phyloP scores from a whole-genome alignment of 805 yeast genomes.

The Ogataea dorogensis region DNA sequence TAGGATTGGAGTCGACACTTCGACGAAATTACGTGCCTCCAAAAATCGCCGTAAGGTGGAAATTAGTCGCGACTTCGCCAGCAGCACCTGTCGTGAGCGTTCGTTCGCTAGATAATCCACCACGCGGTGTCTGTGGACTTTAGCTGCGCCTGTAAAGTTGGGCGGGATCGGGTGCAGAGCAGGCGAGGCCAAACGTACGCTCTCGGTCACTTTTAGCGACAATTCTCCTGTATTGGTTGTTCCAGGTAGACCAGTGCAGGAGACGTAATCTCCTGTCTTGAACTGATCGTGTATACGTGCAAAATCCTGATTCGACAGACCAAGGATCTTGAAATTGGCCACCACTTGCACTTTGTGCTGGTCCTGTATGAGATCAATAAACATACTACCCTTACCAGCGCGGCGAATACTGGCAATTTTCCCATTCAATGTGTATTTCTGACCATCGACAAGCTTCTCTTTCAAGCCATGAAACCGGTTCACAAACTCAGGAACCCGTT shows the following conservation, averaged over 20 bases:
- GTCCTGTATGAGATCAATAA: slow-evolving; percentile 69
- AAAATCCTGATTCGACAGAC: slow-evolving; percentile 43
- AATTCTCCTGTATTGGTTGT: slow-evolving; percentile 76
- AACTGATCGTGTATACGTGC: slow-evolving; percentile 39
- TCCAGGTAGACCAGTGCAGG: slow-evolving; percentile 69
- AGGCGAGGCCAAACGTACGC: slow-evolving; percentile 59
- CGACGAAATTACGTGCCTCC: slow-evolving; percentile 55
- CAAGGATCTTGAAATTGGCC: slow-evolving; percentile 50
- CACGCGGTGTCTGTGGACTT: slow-evolving; percentile 66
- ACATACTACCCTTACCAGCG: slow-evolving; percentile 67
- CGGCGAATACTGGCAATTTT: slow-evolving; percentile 55
- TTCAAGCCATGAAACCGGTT: slow-evolving; percentile 29
- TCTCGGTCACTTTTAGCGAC: slow-evolving; percentile 57
- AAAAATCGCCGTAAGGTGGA: slow-evolving; percentile 58
- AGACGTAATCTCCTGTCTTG: slow-evolving; percentile 70
- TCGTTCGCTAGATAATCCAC: slow-evolving; percentile 68
- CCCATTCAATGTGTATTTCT: slow-evolving; percentile 45
- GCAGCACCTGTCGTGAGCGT: slow-evolving; percentile 43
- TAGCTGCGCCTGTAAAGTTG: slow-evolving; percentile 49
- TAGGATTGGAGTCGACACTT: slow-evolving; percentile 87
- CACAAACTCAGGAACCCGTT: slow-evolving; percentile 43
- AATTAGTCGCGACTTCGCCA: slow-evolving; percentile 55
- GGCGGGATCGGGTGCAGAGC: slow-evolving; percentile 72
- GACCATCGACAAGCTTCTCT: slow-evolving; percentile 22
- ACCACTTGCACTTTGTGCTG: slow-evolving; percentile 57